Conservation (phyloP, 441 rosid genomes). For the Aquilaria agallochum region DNA sequence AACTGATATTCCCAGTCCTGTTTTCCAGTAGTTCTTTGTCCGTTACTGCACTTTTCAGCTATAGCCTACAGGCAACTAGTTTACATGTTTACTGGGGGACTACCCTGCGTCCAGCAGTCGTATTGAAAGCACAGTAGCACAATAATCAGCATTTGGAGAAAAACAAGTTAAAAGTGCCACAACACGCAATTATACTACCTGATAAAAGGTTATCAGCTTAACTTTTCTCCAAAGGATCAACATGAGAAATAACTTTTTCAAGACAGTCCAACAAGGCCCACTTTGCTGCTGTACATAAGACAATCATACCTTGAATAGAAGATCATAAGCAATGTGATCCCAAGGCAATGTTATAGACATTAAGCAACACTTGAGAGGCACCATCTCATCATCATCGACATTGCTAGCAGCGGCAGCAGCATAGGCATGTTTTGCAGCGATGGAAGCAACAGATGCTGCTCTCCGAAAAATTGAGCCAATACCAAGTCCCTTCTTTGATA, state of each 20-base stretch:
- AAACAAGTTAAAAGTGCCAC: not conserved
- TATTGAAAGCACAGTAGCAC: conserved; percentile 5
- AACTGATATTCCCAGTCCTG: too few relatives aligned
- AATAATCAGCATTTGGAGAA: not conserved
- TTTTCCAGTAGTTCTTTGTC: too few relatives aligned
- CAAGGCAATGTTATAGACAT: conserved; percentile 96
- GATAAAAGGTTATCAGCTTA: too few relatives aligned
- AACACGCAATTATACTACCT: too few relatives aligned
- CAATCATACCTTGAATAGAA: conserved; percentile 71
- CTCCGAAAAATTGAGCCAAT: conserved; percentile 78
- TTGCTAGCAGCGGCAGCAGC: conserved; percentile 72
- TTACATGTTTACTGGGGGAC: conserved; percentile 62
- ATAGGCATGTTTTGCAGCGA: conserved; percentile 93
- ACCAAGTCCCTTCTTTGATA: conserved; percentile 70
- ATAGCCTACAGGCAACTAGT: not conserved
- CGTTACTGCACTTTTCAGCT: conserved; percentile 1
- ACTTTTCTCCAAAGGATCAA: too few relatives aligned
- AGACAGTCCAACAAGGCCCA: too few relatives aligned
- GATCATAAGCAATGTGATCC: conserved; percentile 90
- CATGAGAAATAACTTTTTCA: too few relatives aligned
- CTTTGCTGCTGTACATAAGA: too few relatives aligned
- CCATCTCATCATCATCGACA: conserved; percentile 67
- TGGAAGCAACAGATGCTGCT: conserved; percentile 93
- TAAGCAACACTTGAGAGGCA: conserved; percentile 89
- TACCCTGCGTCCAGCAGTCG: conserved; percentile 38